A percentile compares a stretch with the other conserved stretches of the same genome.
Evolutionary conservation across 805 yeast species (phyloP).

Genomic region (Candida pseudoglaebosa): DNA sequence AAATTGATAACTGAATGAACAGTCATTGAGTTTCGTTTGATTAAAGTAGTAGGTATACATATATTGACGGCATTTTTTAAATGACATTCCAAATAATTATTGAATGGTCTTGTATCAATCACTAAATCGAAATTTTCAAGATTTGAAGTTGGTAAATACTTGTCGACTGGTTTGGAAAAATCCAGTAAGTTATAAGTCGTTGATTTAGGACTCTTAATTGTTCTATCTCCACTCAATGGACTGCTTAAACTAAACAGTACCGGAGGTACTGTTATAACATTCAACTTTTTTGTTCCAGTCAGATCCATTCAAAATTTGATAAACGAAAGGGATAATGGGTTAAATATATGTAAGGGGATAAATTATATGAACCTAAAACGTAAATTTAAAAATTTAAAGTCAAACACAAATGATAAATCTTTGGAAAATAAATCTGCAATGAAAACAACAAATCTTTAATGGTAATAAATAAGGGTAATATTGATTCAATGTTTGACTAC

Average conservation of each 20-base stretch:
- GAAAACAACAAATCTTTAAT: no score
- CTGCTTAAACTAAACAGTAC: background rate
- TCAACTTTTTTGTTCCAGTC: no score
- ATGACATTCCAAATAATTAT: constrained; percentile 27
- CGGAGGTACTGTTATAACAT: background rate
- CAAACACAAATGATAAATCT: no score
- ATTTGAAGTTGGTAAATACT: background rate
- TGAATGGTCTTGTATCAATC: constrained; percentile 40
- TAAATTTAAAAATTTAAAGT: no score
- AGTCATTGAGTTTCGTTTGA: constrained; percentile 34
- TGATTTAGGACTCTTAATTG: constrained; percentile 1
- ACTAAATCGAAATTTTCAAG: constrained; percentile 10
- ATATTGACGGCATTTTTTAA: constrained; percentile 31
- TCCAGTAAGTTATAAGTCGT: background rate
- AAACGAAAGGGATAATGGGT: no score
- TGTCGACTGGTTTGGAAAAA: background rate
- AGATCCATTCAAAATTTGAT: no score
- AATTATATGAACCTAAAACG: no score
- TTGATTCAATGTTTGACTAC: no score
- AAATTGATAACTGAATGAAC: constrained; percentile 30
- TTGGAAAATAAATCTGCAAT: no score
- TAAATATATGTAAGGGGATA: no score
- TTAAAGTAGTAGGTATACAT: constrained; percentile 42
- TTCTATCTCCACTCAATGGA: background rate
- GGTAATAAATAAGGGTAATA: no score